These are phyloP conservation scores for Rhodamnia rubescens DNA, from an alignment of 345 rosid genomes.

Conservation along the genomic window DNA sequence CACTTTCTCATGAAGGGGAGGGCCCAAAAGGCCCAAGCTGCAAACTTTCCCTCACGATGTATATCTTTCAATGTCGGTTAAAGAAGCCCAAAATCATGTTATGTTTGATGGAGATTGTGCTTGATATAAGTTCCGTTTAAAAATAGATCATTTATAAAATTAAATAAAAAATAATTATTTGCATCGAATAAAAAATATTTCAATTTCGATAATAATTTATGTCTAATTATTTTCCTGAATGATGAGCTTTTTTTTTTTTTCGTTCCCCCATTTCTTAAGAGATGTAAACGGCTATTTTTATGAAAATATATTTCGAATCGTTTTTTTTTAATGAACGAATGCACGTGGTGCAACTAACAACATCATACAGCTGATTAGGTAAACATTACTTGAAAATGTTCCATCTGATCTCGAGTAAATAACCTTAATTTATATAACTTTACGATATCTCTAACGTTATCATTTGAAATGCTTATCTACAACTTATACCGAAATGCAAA, in stretches of 20 bases:
- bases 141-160: too few species aligned
- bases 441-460: background rate
- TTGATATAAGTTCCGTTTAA: background rate
- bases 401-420: background rate
- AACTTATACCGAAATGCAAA: background rate
- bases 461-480: background rate
- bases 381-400: too few species aligned
- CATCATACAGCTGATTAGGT: background rate
- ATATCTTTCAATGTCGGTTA: background rate
- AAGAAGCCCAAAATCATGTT: background rate
- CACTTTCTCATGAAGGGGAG: background rate
- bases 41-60: background rate
- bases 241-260: too few species aligned
- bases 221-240: too few species aligned
- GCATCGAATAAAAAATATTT: too few species aligned
- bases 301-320: too few species aligned
- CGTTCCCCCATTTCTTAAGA: too few species aligned
- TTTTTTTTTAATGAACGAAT: too few species aligned
- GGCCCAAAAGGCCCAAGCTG: background rate
- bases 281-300: too few species aligned
- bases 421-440: background rate
- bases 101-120: background rate
- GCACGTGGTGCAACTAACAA: background rate
- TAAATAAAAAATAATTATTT: too few species aligned
- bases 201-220: too few species aligned